phyloP scores from a whole-genome alignment of 352 stramenopile genomes.

The Thalassiosira hispida region DNA sequence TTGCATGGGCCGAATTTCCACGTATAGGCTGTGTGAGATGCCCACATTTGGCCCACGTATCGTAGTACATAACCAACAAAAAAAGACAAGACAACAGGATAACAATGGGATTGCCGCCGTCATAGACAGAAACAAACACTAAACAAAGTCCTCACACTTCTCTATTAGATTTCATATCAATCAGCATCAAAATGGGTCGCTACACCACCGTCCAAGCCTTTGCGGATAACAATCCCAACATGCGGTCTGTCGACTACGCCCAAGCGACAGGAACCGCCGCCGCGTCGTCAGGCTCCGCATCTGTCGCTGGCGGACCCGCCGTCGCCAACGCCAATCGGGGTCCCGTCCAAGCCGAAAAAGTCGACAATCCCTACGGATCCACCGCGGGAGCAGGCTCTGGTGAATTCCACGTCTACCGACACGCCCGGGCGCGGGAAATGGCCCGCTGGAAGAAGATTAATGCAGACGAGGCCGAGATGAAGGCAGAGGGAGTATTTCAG shows the following conservation, averaged over 20 bases:
- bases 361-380: conserved; percentile 95
- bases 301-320: conserved; percentile 4
- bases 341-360: conserved; percentile 83
- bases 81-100: too few relatives aligned
- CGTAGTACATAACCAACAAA: not conserved
- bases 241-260: conserved; percentile 74
- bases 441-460: conserved; percentile 91
- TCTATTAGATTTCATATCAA: not conserved
- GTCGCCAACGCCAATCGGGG: conserved; percentile 17
- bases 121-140: not conserved
- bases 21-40: too few relatives aligned
- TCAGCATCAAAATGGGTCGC: conserved; percentile 69
- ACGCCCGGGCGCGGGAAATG: conserved; percentile 91
- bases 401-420: conserved; percentile 97
- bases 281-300: not conserved
- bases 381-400: conserved; percentile 92
- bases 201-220: conserved; percentile 84
- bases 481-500: conserved; percentile 64
- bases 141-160: not conserved
- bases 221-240: conserved; percentile 78
- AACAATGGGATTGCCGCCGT: not conserved
- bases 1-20: too few relatives aligned
- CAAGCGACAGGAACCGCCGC: conserved; percentile 61
- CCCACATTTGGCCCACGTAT: too few relatives aligned
- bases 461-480: conserved; percentile 80